Conservation (phyloP, 805 yeast genomes). For the Kodamaea sagamina region DNA sequence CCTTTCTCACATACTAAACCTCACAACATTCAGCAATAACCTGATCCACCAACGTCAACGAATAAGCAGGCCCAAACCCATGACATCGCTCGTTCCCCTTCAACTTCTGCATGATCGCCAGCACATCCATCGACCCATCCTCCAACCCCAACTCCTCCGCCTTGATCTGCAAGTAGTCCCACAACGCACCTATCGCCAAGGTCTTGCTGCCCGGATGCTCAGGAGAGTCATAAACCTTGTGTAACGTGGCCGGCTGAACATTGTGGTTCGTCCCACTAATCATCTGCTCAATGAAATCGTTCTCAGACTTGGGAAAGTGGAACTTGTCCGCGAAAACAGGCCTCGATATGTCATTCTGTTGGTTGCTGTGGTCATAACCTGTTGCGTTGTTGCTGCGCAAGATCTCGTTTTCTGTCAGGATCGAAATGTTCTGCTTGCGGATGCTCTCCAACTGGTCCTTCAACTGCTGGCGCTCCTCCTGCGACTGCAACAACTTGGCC, state of each 20-base stretch:
- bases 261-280: constrained; percentile 28
- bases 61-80: constrained; percentile 75
- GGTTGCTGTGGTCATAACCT: constrained; percentile 8
- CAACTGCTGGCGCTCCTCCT: constrained; percentile 51
- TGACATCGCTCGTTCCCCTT: constrained; percentile 76
- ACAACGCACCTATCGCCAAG: constrained; percentile 73
- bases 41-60: constrained; percentile 44
- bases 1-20: not conserved
- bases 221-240: constrained; percentile 38
- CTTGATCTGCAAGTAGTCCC: constrained; percentile 68
- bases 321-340: constrained; percentile 20
- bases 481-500: constrained; percentile 56
- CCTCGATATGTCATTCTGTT: not conserved
- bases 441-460: constrained; percentile 51
- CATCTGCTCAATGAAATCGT: constrained; percentile 35
- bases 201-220: constrained; percentile 48
- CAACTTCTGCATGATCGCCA: constrained; percentile 57
- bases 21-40: constrained; percentile 25
- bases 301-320: constrained; percentile 37
- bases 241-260: constrained; percentile 22
- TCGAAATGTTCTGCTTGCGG: constrained; percentile 54
- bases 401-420: constrained; percentile 63
- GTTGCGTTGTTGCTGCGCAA: constrained; percentile 38
- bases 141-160: constrained; percentile 48
- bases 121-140: constrained; percentile 53